Base-by-base conservation (phyloP, 164 flowering plant species). In the Kalanchoe fedtschenkoi region DNA sequence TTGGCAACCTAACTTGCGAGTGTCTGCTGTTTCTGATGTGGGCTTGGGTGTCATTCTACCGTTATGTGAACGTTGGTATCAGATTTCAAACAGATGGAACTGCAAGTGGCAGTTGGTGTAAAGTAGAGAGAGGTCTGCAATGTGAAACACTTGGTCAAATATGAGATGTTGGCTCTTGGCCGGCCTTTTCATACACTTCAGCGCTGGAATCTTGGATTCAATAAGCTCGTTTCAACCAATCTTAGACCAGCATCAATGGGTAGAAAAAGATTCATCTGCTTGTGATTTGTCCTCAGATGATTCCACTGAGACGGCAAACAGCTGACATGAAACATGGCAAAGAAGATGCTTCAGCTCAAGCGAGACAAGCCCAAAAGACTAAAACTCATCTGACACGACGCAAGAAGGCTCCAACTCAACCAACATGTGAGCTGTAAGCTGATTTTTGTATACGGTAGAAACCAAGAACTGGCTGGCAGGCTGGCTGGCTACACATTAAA, bases 1-100 rank as follows among this genome's bases (percentile, higher is more conserved):
- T 51, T 10, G 32, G 56, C 56, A 30, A 51, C 33, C 56, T 51
- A 51, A 51, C 3, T n/a, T 51, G 28, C n/a, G n/a, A n/a, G n/a
- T n/a, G n/a, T n/a, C n/a, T n/a, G 56, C 14, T 26, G 32, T 26
- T 51, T 51, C 9, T 51, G 56, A 51, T 51, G 56, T 51, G 56
- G 32, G 26, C 5, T 51, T 51, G 32, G 56, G 4, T 47, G 55
- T 47, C 55, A 47, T 47, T 47, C 55, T 51, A 51, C 56, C 33
- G 56, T 51, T 51, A 51, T 51, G 56, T 26, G 10, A 51, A 51
- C 56, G 32, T 51, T 24, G 56, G 16, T 10, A 10, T 10, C 0
- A 17, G 16, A 1, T 51, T 51, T 51, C 32, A 51, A 51, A 51
- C 17, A 5, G 28, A 22, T 22, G 54, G 4, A 26, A 51, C 26